Evolutionary conservation across 345 rosid genomes (phyloP).

Genomic region (Euphorbia tirucalli): DNA sequence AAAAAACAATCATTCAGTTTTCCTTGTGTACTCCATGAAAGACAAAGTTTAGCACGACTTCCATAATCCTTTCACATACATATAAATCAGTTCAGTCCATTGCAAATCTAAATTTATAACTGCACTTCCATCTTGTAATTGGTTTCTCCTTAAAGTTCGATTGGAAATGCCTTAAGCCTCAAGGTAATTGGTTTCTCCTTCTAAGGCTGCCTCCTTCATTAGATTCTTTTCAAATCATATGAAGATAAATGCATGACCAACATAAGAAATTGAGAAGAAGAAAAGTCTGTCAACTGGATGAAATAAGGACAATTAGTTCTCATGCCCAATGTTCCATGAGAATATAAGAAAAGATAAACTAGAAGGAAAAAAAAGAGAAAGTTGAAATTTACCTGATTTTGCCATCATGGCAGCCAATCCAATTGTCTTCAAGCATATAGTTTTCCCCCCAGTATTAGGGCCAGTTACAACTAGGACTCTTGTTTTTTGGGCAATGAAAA

Average conservation of each 20-base stretch:
- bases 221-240: background rate
- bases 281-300: background rate
- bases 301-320: background rate
- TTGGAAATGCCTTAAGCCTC: too few relatives aligned
- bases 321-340: background rate
- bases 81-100: background rate
- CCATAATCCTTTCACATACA: background rate
- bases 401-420: conserved; percentile 98
- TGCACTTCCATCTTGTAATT: background rate
- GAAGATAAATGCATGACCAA: background rate
- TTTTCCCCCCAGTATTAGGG: conserved; percentile 98
- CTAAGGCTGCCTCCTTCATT: background rate
- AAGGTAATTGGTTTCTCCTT: background rate
- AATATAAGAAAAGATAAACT: background rate
- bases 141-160: background rate
- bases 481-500: conserved; percentile 58
- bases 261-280: background rate
- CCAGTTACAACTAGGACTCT: conserved; percentile 85
- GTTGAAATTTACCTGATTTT: conserved; percentile 58
- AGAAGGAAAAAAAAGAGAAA: conserved; percentile 1
- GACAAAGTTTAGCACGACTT: background rate
- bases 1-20: background rate
- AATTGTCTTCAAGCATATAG: conserved; percentile 83
- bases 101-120: background rate
- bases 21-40: conserved; percentile 1